Evolutionary conservation across 257 asterid genomes (phyloP).

Genomic region (Lithospermum erythrorhizon): DNA sequence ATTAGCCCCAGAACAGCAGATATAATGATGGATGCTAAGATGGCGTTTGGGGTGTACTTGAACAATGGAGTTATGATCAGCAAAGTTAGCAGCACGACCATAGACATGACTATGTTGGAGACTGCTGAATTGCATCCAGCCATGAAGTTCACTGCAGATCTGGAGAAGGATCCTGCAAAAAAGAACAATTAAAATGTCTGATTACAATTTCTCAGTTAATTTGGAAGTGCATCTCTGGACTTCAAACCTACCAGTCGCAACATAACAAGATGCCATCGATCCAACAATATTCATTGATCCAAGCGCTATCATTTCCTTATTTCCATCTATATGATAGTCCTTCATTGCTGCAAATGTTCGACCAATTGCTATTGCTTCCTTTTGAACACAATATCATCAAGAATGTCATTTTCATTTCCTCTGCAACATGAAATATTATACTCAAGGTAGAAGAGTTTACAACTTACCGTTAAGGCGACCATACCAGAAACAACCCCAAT

Average conservation of each 20-base stretch:
- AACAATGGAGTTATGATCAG: constrained; percentile 24
- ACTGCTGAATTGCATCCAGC: constrained; percentile 70
- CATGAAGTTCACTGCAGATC: constrained; percentile 63
- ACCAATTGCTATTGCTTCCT: constrained; percentile 46
- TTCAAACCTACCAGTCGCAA: constrained; percentile 27
- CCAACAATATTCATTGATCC: constrained; percentile 37
- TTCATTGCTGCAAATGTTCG: constrained; percentile 29
- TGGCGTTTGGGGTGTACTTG: constrained; percentile 30
- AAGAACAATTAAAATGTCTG: neutral
- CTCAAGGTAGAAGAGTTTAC: neutral
- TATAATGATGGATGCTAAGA: constrained; percentile 29
- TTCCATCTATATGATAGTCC: constrained; percentile 37
- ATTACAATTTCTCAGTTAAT: neutral
- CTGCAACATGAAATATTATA: neutral
- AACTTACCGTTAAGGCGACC: constrained; percentile 25
- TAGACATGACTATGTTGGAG: constrained; percentile 52
- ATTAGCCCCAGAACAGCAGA: constrained; percentile 37
- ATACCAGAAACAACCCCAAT: constrained; percentile 24
- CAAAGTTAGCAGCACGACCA: constrained; percentile 24
- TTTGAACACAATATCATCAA: neutral
- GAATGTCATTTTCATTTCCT: neutral
- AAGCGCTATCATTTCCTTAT: constrained; percentile 37
- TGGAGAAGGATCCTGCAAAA: constrained; percentile 61
- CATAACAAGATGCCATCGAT: constrained; percentile 34
- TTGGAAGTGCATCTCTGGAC: neutral